Evolutionary conservation across 495 filamentous ascomycete genomes (phyloP).

Genomic region (Penicillium paxilli): DNA sequence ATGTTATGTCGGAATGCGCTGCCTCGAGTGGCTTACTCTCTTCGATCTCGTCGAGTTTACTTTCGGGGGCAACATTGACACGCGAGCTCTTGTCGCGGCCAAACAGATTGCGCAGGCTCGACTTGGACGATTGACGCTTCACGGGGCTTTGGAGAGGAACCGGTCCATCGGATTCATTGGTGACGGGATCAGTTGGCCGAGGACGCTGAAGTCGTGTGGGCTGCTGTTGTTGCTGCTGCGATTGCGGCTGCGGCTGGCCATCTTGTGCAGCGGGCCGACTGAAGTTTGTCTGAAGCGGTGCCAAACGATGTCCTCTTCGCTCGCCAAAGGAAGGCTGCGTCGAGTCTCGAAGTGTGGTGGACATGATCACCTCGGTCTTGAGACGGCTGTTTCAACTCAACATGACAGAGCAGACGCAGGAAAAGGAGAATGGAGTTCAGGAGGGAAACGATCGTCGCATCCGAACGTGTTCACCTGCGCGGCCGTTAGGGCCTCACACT

Average conservation of each 20-base stretch:
- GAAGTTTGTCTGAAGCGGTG: constrained; percentile 44
- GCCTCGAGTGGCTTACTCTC: constrained; percentile 23
- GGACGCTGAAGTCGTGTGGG: constrained; percentile 33
- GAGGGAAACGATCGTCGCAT: constrained; percentile 26
- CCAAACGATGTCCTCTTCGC: constrained; percentile 38
- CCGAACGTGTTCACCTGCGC: constrained; percentile 24
- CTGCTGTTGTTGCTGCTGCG: not conserved
- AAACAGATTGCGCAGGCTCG: constrained; percentile 41
- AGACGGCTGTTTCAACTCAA: constrained; percentile 3
- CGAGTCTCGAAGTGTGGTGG: constrained; percentile 3
- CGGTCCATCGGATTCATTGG: constrained; percentile 28
- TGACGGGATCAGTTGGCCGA: constrained; percentile 35
- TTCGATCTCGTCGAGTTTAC: constrained; percentile 36
- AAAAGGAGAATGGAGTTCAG: constrained; percentile 21
- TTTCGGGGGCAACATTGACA: constrained; percentile 19
- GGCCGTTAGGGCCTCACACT: constrained; percentile 6
- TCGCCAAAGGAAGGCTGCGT: constrained; percentile 35
- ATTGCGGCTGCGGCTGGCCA: not conserved
- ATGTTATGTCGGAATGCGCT: not conserved
- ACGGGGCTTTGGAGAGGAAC: constrained; percentile 36
- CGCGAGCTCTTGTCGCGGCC: constrained; percentile 36
- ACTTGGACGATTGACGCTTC: constrained; percentile 42
- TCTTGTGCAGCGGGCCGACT: constrained; percentile 29
- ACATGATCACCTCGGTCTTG: constrained; percentile 4
- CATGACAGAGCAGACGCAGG: constrained; percentile 3